A percentile compares a stretch with the other conserved stretches of the same genome.
phyloP scores from a whole-genome alignment of 495 filamentous ascomycete genomes.

The Penicillium pulvis region DNA sequence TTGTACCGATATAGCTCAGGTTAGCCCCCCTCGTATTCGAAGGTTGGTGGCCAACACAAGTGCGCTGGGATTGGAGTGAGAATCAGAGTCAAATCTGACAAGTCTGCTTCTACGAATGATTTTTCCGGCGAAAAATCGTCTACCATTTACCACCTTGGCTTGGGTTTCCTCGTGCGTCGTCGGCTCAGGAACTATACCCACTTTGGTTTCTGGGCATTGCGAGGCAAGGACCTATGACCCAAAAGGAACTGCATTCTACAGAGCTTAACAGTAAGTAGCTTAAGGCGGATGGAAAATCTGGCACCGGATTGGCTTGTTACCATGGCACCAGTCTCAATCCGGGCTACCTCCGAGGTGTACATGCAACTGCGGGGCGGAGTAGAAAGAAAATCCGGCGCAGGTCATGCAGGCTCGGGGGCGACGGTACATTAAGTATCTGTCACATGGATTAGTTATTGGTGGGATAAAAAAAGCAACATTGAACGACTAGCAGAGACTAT shows the following conservation, averaged over 20 bases:
- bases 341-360: not conserved
- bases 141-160: no score
- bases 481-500: not conserved
- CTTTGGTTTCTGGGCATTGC: not conserved
- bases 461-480: not conserved
- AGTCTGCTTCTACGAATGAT: not conserved
- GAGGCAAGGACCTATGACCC: not conserved
- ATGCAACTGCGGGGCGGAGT: not conserved
- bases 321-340: not conserved
- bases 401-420: not conserved
- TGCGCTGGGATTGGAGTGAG: not conserved
- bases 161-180: not conserved
- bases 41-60: not conserved
- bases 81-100: not conserved
- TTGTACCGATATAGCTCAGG: not conserved
- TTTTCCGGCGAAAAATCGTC: not conserved
- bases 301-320: not conserved
- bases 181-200: not conserved
- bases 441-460: not conserved
- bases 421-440: not conserved
- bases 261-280: not conserved
- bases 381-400: not conserved
- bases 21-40: not conserved
- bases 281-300: not conserved
- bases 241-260: not conserved